Percentiles rank a stretch among this genome's conserved stretches.
Conservation (phyloP, 768 basidiomycete species). For the Kwoniella sp. region DNA sequence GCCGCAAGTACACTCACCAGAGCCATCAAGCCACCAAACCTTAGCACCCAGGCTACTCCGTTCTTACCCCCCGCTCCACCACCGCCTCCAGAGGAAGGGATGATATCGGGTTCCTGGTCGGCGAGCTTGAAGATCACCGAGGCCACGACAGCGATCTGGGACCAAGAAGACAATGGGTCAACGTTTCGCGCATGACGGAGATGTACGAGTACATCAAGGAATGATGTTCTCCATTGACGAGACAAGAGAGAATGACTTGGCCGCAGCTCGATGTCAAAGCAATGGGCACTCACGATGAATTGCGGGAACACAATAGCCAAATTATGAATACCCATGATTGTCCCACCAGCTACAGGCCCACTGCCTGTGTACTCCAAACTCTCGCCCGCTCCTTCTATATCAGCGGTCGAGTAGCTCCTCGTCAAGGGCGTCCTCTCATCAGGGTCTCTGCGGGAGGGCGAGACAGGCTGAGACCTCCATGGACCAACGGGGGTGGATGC, state of each 20-base stretch:
- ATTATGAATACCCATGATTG: slow-evolving; percentile 92
- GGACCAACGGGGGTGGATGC: slow-evolving; percentile 49
- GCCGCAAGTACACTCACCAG: slow-evolving; percentile 58
- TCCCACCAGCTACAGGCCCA: slow-evolving; percentile 73
- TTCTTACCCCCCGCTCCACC: slow-evolving; percentile 69
- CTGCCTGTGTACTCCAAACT: slow-evolving; percentile 52
- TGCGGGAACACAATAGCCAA: slow-evolving; percentile 94
- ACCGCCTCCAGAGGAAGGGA: slow-evolving; percentile 60
- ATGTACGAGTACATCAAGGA: neutral
- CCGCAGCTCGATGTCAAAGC: neutral
- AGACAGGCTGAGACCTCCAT: slow-evolving; percentile 38
- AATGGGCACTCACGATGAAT: slow-evolving; percentile 69
- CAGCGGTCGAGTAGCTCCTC: slow-evolving; percentile 56
- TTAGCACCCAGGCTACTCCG: slow-evolving; percentile 90
- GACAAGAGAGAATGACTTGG: neutral
- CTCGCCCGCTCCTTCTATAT: slow-evolving; percentile 52
- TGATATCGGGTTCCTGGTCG: slow-evolving; percentile 59
- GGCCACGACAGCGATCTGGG: slow-evolving; percentile 78
- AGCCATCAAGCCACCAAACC: slow-evolving; percentile 87
- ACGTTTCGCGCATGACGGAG: neutral
- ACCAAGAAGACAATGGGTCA: too few species aligned
- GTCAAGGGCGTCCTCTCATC: slow-evolving; percentile 55
- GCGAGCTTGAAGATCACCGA: slow-evolving; percentile 82
- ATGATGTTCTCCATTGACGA: neutral
- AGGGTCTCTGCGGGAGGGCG: slow-evolving; percentile 26